Evolutionary conservation across 352 stramenopile species (phyloP), one percentile per base, ranked within the genome.

Genomic region (Phytophthora macrochlamydospora): DNA sequence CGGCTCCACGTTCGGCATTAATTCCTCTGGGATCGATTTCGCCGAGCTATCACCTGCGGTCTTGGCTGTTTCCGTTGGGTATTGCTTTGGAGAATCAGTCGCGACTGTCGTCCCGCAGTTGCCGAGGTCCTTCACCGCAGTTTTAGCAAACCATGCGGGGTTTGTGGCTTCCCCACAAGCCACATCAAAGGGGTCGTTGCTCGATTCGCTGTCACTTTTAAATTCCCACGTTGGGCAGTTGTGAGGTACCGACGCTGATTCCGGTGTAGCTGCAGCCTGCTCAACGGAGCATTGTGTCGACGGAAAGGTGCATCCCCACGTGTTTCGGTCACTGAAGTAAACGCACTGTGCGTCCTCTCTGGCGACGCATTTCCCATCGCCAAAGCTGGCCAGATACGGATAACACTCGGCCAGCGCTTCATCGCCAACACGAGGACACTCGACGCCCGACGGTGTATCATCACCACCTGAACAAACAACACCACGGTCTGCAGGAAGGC

Each of bases 251-350:
- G 13, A 2, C 7, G 32, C 51, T 24, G 60, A 42, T 12, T 62
- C 51, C 38, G 44, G 37, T 13, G 18, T 12, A 48, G 24, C n/a
- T 28, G 42, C 40, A 38, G 52, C 28, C 32, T 69, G 9, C 24
- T 60, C 40, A 1, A 57, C 53, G 3, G 53, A 44, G 35, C 74
- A 81, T 29, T n/a, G 6, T 28, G 59, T 61, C 9, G 74, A 83
- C 32, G 74, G 77, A 65, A 85, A 83, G 4, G 46, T 65, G 44
- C 77, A 85, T 8, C 77, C 76, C 77, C 77, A 85, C 2, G 59
- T 62, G 48, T 67, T 54, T 50, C 62, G 57, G 3, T 61, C 62
- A 14, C 44, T 43, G 0, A 85, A 56, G 29, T 65, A 31, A 46
- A 73, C 61, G 57, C 77, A 85, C 33, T 71, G 51, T 2, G 77